Percentiles rank a stretch among this genome's conserved stretches.
These are phyloP conservation scores for Annulohypoxylon moriforme DNA, from an alignment of 495 filamentous ascomycete species.

Conservation along the genomic window DNA sequence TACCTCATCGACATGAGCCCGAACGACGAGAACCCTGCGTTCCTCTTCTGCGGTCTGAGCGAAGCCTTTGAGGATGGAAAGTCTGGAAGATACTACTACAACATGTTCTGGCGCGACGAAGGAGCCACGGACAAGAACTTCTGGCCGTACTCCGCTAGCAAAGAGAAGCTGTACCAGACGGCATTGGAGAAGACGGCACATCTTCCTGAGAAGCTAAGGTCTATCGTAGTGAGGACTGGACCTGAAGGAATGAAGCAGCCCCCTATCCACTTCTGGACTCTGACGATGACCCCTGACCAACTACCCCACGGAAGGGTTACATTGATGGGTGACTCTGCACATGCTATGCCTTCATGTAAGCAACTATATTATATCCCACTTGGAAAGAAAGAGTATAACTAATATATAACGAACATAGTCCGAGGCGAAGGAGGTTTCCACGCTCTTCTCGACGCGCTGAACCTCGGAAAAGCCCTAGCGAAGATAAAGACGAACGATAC, in stretches of 20 bases:
- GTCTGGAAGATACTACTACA: constrained; percentile 43
- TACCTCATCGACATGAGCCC: constrained; percentile 36
- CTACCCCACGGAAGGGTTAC: constrained; percentile 54
- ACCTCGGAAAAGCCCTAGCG: constrained; percentile 29
- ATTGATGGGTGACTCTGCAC: constrained; percentile 63
- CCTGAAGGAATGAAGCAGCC: constrained; percentile 32
- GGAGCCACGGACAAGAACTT: constrained; percentile 34
- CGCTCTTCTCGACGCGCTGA: constrained; percentile 40
- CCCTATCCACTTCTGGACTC: constrained; percentile 33
- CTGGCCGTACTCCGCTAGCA: constrained; percentile 40
- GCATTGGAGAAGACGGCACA: constrained; percentile 40
- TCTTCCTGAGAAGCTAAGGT: constrained; percentile 34
- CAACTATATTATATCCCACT: neutral
- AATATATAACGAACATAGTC: constrained; percentile 18
- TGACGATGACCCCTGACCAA: constrained; percentile 33
- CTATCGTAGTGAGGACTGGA: constrained; percentile 39
- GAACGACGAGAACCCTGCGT: constrained; percentile 31
- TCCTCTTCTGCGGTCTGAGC: constrained; percentile 42
- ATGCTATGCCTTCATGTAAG: constrained; percentile 69
- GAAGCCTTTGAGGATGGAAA: constrained; percentile 37
- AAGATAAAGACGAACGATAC: constrained; percentile 20
- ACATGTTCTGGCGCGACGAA: constrained; percentile 41
- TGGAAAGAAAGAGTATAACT: neutral
- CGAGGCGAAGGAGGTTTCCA: constrained; percentile 42
- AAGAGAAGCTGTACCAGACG: constrained; percentile 36